Evolutionary conservation across 2,329 filamentous ascomycete genomes (phyloP).

Genomic region (Sarocladium brachiariae): DNA sequence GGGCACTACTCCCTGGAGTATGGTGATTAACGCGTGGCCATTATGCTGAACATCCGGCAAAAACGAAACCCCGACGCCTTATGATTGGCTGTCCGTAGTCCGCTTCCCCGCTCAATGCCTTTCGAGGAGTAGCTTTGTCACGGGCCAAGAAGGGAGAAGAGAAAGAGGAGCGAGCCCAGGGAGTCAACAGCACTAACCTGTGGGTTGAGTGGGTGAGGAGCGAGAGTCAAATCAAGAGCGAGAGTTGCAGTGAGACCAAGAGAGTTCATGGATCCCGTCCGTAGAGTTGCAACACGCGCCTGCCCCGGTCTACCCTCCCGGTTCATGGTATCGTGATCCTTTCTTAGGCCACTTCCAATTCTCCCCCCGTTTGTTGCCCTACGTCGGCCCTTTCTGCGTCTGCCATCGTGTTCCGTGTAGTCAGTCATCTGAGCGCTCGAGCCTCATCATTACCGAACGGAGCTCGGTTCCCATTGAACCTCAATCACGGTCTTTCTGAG

Average conservation of each 20-base stretch:
- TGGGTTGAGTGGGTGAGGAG: not conserved
- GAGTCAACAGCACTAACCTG: not conserved
- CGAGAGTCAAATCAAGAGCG: not conserved
- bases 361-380: not conserved
- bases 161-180: not conserved
- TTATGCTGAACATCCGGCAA: not conserved
- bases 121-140: conserved; percentile 3
- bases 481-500: too few relatives aligned
- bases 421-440: not conserved
- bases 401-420: too few relatives aligned
- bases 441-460: not conserved
- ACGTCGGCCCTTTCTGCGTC: not conserved
- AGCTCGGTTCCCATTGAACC: not conserved
- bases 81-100: conserved; percentile 3
- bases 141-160: not conserved
- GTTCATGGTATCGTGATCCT: conserved; percentile 1
- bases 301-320: conserved; percentile 1
- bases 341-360: not conserved
- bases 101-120: not conserved
- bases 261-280: conserved; percentile 1
- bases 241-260: not conserved
- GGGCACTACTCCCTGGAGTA: not conserved
- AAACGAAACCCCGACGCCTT: not conserved
- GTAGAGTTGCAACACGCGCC: conserved; percentile 4
- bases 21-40: not conserved